Evolutionary conservation across 1,284 basidiomycete species (phyloP).

Genomic region (Abortiporus biennis): DNA sequence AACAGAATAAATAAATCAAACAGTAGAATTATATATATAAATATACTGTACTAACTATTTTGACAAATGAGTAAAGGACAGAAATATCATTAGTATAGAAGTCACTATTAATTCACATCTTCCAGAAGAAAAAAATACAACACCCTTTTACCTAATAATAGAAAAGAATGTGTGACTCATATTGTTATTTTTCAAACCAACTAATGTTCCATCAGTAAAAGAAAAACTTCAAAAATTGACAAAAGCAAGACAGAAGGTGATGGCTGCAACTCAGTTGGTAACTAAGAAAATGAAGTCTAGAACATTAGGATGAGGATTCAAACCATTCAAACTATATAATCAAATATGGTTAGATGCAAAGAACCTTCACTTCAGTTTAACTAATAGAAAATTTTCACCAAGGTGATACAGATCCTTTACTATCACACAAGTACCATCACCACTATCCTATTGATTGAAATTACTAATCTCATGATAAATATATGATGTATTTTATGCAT

Average conservation of each 20-base stretch:
- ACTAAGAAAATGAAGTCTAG: too few relatives aligned
- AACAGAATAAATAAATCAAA: too few relatives aligned
- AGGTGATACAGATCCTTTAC: constrained; percentile 5
- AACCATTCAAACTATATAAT: constrained; percentile 4
- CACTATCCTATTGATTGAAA: constrained; percentile 1
- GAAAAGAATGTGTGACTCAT: not conserved
- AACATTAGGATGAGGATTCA: not conserved
- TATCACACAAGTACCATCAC: not conserved
- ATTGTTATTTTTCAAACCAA: too few relatives aligned
- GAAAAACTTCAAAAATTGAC: not conserved
- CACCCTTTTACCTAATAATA: constrained; percentile 8
- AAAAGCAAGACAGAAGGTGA: constrained; percentile 1
- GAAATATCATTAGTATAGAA: constrained; percentile 5
- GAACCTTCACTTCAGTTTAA: not conserved
- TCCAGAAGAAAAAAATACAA: constrained; percentile 1
- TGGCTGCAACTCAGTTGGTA: constrained; percentile 1
- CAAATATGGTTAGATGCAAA: too few relatives aligned
- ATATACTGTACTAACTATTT: constrained; percentile 7
- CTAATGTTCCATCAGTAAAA: not conserved
- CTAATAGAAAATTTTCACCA: constrained; percentile 4
- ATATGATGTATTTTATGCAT: constrained; percentile 5
- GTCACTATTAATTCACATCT: too few relatives aligned
- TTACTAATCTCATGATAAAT: constrained; percentile 6
- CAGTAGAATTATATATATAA: constrained; percentile 3
- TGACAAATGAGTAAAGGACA: constrained; percentile 8